Evolutionary conservation across 2,329 filamentous ascomycete genomes (phyloP), one percentile per base, ranked within the genome.

Genomic region (Drechslera avenae): DNA sequence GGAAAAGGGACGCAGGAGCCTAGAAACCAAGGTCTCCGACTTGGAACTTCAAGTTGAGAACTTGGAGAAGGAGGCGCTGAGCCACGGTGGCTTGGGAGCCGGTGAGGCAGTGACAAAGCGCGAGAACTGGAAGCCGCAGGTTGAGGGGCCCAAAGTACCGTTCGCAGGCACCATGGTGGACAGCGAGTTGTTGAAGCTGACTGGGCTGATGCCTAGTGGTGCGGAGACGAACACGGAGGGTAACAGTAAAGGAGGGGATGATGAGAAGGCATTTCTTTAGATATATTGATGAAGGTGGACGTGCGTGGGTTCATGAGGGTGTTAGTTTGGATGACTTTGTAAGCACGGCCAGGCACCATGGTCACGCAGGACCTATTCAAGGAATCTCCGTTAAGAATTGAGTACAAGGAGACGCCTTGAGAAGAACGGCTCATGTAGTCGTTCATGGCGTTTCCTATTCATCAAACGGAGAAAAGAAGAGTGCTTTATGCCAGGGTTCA

Each of bases 141-240:
- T 50, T 9, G 53, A 59, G 9, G 69, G 64, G 1, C 52, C 56
- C 1, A 59, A 59, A 47, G 60, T 69, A 16, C 39, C 43, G 4
- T 66, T 74, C 53, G 69, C 66, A 3, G 71, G 69, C 1, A 59
- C 57, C 0, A 60, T 65, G 62, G 63, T 69, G 19, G 68, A 71
- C 34, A 65, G 60, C 18, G 64, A 67, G 37, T 40, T 72, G 34
- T 53, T 71, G 13, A 66, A 60, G 54, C 62, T 55, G 4, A 67
- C 66, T 4, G 71, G 69, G 3, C 36, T 72, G 41, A 34, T 59
- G 3, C 7, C 7, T 28, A 10, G 26, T 12, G 26, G 26, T 2
- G 42, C 13, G 34, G 49, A 12, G 49, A 42, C 3, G 46, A 49
- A 7, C 28, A 47, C 9, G 33, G 4, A 16, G 31, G 33, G 43